Evolutionary conservation across 148 eudicot genomes (phyloP).

Genomic region (Euryodendron excelsum): DNA sequence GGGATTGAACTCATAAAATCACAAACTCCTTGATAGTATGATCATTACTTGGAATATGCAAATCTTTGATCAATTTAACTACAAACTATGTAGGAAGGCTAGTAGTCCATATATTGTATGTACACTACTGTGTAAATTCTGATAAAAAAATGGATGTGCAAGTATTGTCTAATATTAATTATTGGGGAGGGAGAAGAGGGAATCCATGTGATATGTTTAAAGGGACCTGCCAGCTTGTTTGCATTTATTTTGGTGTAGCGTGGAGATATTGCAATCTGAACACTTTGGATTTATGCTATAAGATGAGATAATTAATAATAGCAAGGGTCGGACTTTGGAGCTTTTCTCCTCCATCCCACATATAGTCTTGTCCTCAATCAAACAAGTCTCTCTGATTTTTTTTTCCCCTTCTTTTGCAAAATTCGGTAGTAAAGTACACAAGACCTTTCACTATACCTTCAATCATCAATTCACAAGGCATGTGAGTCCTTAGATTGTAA

Average conservation of each 20-base stretch:
- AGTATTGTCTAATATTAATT: slow-evolving; percentile 5
- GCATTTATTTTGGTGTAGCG: slow-evolving; percentile 12
- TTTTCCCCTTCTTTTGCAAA: too few relatives aligned
- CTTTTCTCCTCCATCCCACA: neutral
- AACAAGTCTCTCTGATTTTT: neutral
- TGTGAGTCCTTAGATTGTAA: too few relatives aligned
- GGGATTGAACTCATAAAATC: too few relatives aligned
- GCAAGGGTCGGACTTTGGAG: neutral
- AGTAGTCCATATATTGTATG: neutral
- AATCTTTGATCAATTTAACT: too few relatives aligned
- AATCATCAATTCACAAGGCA: too few relatives aligned
- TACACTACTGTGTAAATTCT: neutral
- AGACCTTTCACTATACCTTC: too few relatives aligned
- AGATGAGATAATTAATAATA: neutral
- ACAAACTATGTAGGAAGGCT: too few relatives aligned
- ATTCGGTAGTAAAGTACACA: too few relatives aligned
- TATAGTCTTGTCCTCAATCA: too few relatives aligned
- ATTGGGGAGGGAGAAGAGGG: slow-evolving; percentile 12
- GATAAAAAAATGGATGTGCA: neutral
- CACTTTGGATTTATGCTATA: slow-evolving; percentile 8
- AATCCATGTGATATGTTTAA: slow-evolving; percentile 22
- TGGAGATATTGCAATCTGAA: slow-evolving; percentile 2
- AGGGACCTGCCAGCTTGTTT: slow-evolving; percentile 23
- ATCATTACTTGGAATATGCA: too few relatives aligned
- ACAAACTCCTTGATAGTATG: too few relatives aligned